Percentiles rank a stretch among this genome's conserved stretches.
Evolutionary conservation across 2,329 filamentous ascomycete species (phyloP).

Genomic region (Coleophoma eucalyptorum): DNA sequence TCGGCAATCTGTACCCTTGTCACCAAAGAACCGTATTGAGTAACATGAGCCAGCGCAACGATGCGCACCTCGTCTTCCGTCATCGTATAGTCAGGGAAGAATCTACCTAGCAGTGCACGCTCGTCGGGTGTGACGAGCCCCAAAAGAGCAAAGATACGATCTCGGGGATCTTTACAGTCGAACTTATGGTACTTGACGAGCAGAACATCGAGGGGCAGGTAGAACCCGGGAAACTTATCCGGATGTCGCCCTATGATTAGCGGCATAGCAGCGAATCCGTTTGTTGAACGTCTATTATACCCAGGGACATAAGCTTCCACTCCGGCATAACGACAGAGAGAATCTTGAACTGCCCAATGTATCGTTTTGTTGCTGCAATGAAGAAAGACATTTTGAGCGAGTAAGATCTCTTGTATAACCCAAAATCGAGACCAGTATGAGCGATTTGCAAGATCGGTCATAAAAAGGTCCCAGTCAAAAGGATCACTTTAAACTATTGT

Average conservation of each 20-base stretch:
- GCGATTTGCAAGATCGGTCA: conserved; percentile 7
- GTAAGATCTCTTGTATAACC: conserved; percentile 22
- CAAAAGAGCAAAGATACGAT: conserved; percentile 15
- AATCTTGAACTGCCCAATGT: conserved; percentile 2
- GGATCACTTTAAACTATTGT: conserved; percentile 1
- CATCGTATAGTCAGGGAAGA: conserved; percentile 25
- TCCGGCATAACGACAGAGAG: conserved; percentile 1
- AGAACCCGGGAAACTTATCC: conserved; percentile 1
- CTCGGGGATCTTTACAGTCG: conserved; percentile 14
- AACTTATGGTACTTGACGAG: conserved; percentile 10
- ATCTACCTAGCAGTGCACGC: conserved; percentile 35
- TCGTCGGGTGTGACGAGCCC: conserved; percentile 16
- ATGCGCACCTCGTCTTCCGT: conserved; percentile 23
- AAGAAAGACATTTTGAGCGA: conserved; percentile 14
- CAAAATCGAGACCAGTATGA: conserved; percentile 20
- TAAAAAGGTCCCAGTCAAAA: conserved; percentile 9
- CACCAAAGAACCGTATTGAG: conserved; percentile 28
- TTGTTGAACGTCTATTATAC: not conserved
- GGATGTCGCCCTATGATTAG: conserved; percentile 4
- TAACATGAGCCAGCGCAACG: conserved; percentile 34
- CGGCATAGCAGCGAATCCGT: conserved; percentile 2
- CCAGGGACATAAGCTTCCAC: not conserved
- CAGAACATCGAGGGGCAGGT: conserved; percentile 10
- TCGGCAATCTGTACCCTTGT: conserved; percentile 28
- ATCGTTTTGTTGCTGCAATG: conserved; percentile 10